Percentiles rank a stretch among this genome's conserved stretches.
Evolutionary conservation across 2,329 filamentous ascomycete species (phyloP).

Genomic region (Pleoardoris graminearum): DNA sequence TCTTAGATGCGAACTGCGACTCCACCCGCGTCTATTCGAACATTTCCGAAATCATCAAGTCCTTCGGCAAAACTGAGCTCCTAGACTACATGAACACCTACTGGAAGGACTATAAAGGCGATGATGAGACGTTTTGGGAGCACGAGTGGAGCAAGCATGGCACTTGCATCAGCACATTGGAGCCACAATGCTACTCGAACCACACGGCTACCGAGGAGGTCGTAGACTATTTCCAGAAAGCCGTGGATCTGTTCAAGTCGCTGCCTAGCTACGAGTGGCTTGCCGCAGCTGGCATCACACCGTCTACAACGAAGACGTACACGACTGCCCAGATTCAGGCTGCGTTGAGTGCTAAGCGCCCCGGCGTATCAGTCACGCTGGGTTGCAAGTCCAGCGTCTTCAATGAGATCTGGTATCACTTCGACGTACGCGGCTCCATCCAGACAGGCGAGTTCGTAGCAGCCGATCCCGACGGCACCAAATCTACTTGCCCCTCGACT

Average conservation of each 20-base stretch:
- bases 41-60: constrained; percentile 64
- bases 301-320: constrained; percentile 61
- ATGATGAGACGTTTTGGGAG: constrained; percentile 68
- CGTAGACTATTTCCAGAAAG: constrained; percentile 68
- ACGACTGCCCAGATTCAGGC: constrained; percentile 61
- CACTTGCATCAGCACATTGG: constrained; percentile 71
- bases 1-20: constrained; percentile 70
- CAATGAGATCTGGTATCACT: constrained; percentile 65
- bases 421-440: constrained; percentile 62
- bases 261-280: constrained; percentile 69
- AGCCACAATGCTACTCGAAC: constrained; percentile 65
- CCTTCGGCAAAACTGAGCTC: constrained; percentile 58
- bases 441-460: constrained; percentile 65
- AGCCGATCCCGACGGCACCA: constrained; percentile 59
- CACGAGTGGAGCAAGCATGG: constrained; percentile 76
- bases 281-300: constrained; percentile 62
- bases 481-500: constrained; percentile 63
- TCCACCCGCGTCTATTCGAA: constrained; percentile 63
- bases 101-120: constrained; percentile 70
- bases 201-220: constrained; percentile 65
- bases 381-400: constrained; percentile 58
- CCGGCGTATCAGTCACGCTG: constrained; percentile 61
- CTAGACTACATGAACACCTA: constrained; percentile 70
- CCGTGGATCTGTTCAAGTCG: constrained; percentile 67
- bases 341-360: constrained; percentile 58